phyloP scores from a whole-genome alignment of 1,139 yeast genomes.

The Hyphopichia wangnamkhiaoensis region DNA sequence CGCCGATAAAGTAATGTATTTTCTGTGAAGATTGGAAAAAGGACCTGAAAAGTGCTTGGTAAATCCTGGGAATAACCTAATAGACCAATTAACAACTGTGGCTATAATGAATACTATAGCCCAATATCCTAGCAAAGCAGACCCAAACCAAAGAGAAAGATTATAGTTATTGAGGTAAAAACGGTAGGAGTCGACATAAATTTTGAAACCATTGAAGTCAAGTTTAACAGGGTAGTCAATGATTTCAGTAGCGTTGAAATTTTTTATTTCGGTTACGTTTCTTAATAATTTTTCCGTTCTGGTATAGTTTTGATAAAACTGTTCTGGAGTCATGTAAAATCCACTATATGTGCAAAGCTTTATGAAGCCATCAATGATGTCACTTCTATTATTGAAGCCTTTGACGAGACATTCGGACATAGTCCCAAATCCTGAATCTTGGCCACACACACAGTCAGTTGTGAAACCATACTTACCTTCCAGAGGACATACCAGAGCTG shows the following conservation, averaged over 20 bases:
- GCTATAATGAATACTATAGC: conserved; percentile 42
- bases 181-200: conserved; percentile 5
- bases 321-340: conserved; percentile 2
- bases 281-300: conserved; percentile 7
- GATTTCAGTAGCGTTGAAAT: conserved; percentile 10
- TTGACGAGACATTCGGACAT: conserved; percentile 17
- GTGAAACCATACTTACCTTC: conserved; percentile 2
- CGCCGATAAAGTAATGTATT: conserved; percentile 34
- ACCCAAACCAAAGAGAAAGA: conserved; percentile 48
- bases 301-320: conserved; percentile 13
- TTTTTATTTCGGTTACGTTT: conserved; percentile 9
- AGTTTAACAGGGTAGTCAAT: conserved; percentile 11
- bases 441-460: conserved; percentile 17
- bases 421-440: conserved; percentile 19
- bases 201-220: conserved; percentile 8
- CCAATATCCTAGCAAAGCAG: conserved; percentile 53
- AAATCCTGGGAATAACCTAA: conserved; percentile 26
- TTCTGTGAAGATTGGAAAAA: conserved; percentile 25
- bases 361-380: conserved; percentile 13
- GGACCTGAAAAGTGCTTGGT: conserved; percentile 23
- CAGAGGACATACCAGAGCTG: conserved; percentile 4
- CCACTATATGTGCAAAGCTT: conserved; percentile 13
- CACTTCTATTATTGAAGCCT: conserved; percentile 17
- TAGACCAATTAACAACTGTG: conserved; percentile 44
- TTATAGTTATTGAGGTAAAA: conserved; percentile 23